Percentiles rank a stretch among this genome's conserved stretches.
Evolutionary conservation across 768 basidiomycete species (phyloP).

Genomic region (Suillus subaureus): DNA sequence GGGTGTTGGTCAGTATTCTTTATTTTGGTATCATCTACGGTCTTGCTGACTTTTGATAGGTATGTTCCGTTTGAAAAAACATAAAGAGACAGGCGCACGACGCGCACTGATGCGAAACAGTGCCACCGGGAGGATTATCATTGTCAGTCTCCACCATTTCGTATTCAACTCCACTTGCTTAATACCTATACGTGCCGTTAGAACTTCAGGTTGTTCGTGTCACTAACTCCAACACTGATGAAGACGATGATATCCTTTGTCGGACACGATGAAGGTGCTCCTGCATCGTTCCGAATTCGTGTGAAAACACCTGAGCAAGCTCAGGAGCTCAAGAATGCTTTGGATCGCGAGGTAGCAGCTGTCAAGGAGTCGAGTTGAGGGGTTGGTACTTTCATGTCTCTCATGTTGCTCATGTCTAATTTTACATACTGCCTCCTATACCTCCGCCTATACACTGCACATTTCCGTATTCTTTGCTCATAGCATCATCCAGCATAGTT

Average conservation of each 20-base stretch:
- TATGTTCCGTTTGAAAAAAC: constrained; percentile 70
- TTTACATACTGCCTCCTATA: neutral
- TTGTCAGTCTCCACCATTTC: constrained; percentile 50
- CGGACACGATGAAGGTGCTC: constrained; percentile 61
- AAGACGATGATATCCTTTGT: constrained; percentile 65
- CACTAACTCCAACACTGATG: constrained; percentile 53
- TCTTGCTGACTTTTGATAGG: constrained; percentile 41
- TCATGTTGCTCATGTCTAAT: neutral
- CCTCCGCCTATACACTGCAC: neutral
- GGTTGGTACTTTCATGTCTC: neutral
- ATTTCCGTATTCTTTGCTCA: neutral
- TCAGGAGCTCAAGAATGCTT: constrained; percentile 52
- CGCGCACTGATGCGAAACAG: constrained; percentile 73
- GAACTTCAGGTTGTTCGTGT: constrained; percentile 74
- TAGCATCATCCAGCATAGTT: constrained; percentile 2
- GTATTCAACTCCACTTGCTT: neutral
- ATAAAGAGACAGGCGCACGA: constrained; percentile 60
- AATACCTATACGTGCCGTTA: constrained; percentile 31
- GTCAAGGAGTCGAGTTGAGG: constrained; percentile 28
- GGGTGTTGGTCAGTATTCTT: constrained; percentile 57
- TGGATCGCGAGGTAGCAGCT: constrained; percentile 64
- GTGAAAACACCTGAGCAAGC: constrained; percentile 63
- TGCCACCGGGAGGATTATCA: constrained; percentile 70
- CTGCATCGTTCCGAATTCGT: constrained; percentile 64
- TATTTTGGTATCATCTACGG: neutral